phyloP scores from a whole-genome alignment of 177 flowering plant species.

The Telopea speciosissima region DNA sequence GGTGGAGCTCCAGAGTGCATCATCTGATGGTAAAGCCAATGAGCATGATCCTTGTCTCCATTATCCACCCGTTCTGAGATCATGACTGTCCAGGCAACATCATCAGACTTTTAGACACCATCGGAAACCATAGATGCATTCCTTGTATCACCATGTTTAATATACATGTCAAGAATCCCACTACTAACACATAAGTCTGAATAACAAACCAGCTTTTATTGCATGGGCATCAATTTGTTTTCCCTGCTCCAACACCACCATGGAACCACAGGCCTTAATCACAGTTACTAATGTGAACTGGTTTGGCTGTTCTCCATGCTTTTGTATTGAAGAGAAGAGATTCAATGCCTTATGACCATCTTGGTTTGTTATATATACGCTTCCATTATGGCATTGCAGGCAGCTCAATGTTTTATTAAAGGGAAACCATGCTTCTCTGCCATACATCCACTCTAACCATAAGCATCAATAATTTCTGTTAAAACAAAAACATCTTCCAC shows the following conservation, averaged over 20 bases:
- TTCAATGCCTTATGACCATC: conserved; percentile 34
- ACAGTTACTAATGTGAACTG: conserved; percentile 43
- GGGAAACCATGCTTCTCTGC: conserved; percentile 29
- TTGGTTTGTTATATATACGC: conserved; percentile 32
- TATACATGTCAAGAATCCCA: conserved; percentile 47
- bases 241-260: conserved; percentile 31
- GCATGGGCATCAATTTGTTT: conserved; percentile 41
- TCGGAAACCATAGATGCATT: too few relatives aligned
- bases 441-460: conserved; percentile 38
- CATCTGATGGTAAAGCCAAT: too few relatives aligned
- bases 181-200: conserved; percentile 38
- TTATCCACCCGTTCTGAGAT: too few relatives aligned
- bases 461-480: conserved; percentile 48
- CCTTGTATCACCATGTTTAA: conserved; percentile 35
- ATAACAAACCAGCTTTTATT: conserved; percentile 32
- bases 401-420: conserved; percentile 32
- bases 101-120: too few relatives aligned
- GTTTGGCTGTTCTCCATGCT: conserved; percentile 30
- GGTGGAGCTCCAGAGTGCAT: too few relatives aligned
- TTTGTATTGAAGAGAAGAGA: conserved; percentile 28
- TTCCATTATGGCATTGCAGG: conserved; percentile 52
- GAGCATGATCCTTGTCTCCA: too few relatives aligned
- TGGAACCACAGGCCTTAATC: conserved; percentile 35
- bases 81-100: too few relatives aligned
- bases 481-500: conserved; percentile 36